Conservation (phyloP, 305 asterid genomes). For the Plantago coronopus region DNA sequence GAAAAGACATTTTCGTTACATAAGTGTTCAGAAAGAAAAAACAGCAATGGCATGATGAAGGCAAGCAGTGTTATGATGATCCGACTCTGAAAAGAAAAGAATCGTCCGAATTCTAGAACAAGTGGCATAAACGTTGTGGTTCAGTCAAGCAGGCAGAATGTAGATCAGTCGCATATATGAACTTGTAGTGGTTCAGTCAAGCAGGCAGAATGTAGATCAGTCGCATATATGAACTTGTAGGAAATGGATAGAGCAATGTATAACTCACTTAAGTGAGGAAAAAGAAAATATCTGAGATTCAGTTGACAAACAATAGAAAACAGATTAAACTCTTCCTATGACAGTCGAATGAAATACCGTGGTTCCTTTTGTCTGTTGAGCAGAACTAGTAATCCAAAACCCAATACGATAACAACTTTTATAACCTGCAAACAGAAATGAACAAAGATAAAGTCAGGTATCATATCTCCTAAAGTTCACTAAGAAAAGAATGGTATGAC, state of each 20-base stretch:
- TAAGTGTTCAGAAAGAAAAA: not conserved
- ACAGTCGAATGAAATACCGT: conserved; percentile 34
- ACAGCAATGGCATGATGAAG: not conserved
- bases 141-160: no score
- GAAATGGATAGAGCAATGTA: no score
- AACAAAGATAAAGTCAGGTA: not conserved
- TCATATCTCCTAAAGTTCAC: not conserved
- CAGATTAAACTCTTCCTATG: not conserved
- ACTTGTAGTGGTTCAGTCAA: no score
- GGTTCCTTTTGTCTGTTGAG: conserved; percentile 80
- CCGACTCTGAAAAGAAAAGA: no score
- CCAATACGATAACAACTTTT: conserved; percentile 59
- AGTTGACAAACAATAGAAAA: not conserved
- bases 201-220: no score
- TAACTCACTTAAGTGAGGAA: no score
- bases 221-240: no score
- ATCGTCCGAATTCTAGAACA: no score
- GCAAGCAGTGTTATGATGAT: no score
- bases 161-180: no score
- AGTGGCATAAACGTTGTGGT: no score
- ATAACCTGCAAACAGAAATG: conserved; percentile 44
- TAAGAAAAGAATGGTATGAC: not conserved
- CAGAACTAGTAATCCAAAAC: conserved; percentile 75
- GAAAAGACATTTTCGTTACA: not conserved
- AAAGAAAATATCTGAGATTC: not conserved